A percentile compares a stretch with the other conserved stretches of the same genome.
phyloP scores from a whole-genome alignment of 371 early-diverging fungal species.

The Mycotypha africana region DNA sequence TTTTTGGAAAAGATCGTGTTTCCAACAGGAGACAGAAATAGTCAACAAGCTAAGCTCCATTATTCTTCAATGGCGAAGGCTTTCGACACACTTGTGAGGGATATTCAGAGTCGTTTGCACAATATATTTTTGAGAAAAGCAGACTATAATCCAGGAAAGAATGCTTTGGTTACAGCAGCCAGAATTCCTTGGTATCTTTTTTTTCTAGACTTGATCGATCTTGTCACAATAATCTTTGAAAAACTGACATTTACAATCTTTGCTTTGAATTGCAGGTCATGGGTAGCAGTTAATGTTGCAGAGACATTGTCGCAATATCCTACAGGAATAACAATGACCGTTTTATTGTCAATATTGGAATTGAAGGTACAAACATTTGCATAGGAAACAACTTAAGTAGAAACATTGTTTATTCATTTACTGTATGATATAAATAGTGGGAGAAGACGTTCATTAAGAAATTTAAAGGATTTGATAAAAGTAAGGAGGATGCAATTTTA shows the following conservation, averaged over 20 bases:
- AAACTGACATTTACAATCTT: too few relatives aligned
- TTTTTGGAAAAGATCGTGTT: background rate
- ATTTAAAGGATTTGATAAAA: constrained; percentile 15
- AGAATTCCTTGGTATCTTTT: constrained; percentile 18
- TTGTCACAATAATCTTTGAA: background rate
- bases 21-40: too few relatives aligned
- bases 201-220: background rate
- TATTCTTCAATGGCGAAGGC: constrained; percentile 5
- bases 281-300: constrained; percentile 19
- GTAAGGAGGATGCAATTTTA: too few relatives aligned
- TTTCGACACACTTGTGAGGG: constrained; percentile 12
- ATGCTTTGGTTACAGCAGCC: background rate
- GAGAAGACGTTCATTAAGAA: constrained; percentile 14
- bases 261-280: constrained; percentile 15
- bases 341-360: constrained; percentile 17
- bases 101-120: constrained; percentile 7
- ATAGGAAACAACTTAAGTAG: too few relatives aligned
- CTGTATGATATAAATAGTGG: constrained; percentile 12
- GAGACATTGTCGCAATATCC: constrained; percentile 14
- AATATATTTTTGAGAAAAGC: constrained; percentile 13
- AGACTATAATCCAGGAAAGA: constrained; percentile 9
- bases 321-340: constrained; percentile 16
- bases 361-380: constrained; percentile 10
- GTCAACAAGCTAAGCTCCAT: too few relatives aligned
- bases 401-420: background rate